Percentiles rank a stretch among this genome's conserved stretches.
Conservation (phyloP, 345 rosid species). For the Salix caprea region DNA sequence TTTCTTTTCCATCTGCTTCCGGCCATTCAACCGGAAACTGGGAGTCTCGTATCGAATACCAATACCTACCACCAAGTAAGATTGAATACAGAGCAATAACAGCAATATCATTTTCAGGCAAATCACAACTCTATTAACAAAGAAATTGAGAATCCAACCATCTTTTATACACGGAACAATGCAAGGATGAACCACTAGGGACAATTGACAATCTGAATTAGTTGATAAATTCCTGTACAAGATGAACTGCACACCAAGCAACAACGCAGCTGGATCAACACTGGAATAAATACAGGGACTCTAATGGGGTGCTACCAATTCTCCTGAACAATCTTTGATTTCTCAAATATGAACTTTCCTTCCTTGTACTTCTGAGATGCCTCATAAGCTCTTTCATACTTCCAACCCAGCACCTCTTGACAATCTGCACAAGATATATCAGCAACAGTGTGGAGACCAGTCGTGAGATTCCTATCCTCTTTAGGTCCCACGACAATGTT, state of each 20-base stretch:
- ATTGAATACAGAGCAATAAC: neutral
- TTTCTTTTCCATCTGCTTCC: neutral
- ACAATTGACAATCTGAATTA: constrained; percentile 9
- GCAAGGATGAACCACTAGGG: constrained; percentile 15
- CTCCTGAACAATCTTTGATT: constrained; percentile 21
- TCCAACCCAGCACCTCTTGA: constrained; percentile 24
- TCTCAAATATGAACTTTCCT: constrained; percentile 27
- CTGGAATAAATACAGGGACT: neutral
- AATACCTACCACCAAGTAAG: neutral
- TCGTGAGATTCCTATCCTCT: constrained; percentile 22
- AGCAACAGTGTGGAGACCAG: constrained; percentile 29
- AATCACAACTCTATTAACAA: constrained; percentile 15
- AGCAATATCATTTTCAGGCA: neutral
- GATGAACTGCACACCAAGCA: neutral
- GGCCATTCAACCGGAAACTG: neutral
- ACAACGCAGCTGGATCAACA: neutral
- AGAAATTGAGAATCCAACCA: constrained; percentile 9
- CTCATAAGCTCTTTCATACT: constrained; percentile 25
- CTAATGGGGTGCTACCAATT: constrained; percentile 11
- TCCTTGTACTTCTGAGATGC: constrained; percentile 26
- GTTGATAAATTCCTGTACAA: neutral
- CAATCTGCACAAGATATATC: constrained; percentile 23
- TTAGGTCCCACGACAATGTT: constrained; percentile 18
- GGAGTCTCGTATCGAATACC: neutral
- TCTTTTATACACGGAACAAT: constrained; percentile 1